Evolutionary conservation across 495 filamentous ascomycete species (phyloP).

Genomic region (Tuber calosporum): DNA sequence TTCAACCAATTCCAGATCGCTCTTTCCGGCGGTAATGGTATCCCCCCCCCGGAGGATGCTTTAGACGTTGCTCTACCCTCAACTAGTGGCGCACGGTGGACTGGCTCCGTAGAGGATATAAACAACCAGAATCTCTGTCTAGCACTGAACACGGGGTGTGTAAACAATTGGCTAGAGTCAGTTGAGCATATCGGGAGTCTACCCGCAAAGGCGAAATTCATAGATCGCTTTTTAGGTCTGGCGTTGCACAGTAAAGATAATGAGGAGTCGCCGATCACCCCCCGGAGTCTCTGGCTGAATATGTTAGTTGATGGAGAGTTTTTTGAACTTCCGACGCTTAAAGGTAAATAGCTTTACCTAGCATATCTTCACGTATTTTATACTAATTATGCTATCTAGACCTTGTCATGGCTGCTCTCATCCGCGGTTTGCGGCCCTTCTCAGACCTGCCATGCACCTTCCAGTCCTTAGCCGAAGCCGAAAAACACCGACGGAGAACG

Average conservation of each 20-base stretch:
- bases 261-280: not conserved
- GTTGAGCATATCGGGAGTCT: constrained; percentile 13
- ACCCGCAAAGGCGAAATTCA: constrained; percentile 5
- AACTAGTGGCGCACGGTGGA: not conserved
- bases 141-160: constrained; percentile 7
- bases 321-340: constrained; percentile 30
- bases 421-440: constrained; percentile 19
- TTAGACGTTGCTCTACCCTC: not conserved
- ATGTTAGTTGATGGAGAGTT: constrained; percentile 18
- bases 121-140: constrained; percentile 20
- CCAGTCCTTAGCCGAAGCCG: not conserved
- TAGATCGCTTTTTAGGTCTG: constrained; percentile 27
- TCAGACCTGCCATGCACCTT: not conserved
- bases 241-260: constrained; percentile 6
- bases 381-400: constrained; percentile 14
- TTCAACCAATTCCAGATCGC: not conserved
- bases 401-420: constrained; percentile 30
- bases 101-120: constrained; percentile 20
- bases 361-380: not conserved
- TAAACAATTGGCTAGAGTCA: constrained; percentile 13
- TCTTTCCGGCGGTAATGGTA: not conserved
- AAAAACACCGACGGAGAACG: not conserved
- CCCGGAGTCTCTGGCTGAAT: constrained; percentile 11
- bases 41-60: not conserved
- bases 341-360: constrained; percentile 17